Percentiles rank a stretch among this genome's conserved stretches.
Evolutionary conservation across 2,329 filamentous ascomycete species (phyloP).

Genomic region (Orbilia javanica): DNA sequence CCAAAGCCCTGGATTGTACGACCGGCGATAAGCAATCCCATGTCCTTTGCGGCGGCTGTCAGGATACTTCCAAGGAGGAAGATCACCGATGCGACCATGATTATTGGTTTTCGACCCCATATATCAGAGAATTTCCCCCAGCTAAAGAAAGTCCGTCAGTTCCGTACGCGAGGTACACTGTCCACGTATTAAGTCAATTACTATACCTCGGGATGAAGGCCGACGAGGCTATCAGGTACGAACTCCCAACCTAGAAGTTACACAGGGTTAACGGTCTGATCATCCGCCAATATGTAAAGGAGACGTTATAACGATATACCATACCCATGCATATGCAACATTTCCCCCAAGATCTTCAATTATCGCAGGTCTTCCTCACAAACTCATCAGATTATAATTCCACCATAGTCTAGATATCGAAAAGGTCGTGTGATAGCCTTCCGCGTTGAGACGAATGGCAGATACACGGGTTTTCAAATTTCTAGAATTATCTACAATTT

Average conservation of each 20-base stretch:
- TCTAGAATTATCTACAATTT: neutral
- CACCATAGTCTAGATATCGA: neutral
- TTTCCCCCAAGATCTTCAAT: slow-evolving; percentile 48
- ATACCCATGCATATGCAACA: slow-evolving; percentile 56
- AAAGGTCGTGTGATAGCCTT: neutral
- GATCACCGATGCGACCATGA: slow-evolving; percentile 72
- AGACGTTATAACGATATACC: neutral
- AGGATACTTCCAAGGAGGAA: slow-evolving; percentile 74
- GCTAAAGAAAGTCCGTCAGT: neutral
- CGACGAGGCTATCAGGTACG: slow-evolving; percentile 53
- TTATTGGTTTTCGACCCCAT: slow-evolving; percentile 74
- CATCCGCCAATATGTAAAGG: neutral
- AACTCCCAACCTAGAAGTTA: slow-evolving; percentile 46
- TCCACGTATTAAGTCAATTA: neutral
- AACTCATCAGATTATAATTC: neutral
- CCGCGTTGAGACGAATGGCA: neutral
- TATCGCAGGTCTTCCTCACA: slow-evolving; percentile 35
- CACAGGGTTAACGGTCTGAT: neutral
- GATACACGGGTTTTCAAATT: neutral
- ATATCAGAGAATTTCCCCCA: slow-evolving; percentile 69
- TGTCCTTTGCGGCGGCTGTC: slow-evolving; percentile 69
- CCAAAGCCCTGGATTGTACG: slow-evolving; percentile 72
- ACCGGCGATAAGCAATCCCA: slow-evolving; percentile 71
- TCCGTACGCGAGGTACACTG: neutral
- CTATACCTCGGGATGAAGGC: slow-evolving; percentile 56